A percentile compares a stretch with the other conserved stretches of the same genome.
phyloP scores from a whole-genome alignment of 1,139 yeast species.

The Saccharomyces hybrid region DNA sequence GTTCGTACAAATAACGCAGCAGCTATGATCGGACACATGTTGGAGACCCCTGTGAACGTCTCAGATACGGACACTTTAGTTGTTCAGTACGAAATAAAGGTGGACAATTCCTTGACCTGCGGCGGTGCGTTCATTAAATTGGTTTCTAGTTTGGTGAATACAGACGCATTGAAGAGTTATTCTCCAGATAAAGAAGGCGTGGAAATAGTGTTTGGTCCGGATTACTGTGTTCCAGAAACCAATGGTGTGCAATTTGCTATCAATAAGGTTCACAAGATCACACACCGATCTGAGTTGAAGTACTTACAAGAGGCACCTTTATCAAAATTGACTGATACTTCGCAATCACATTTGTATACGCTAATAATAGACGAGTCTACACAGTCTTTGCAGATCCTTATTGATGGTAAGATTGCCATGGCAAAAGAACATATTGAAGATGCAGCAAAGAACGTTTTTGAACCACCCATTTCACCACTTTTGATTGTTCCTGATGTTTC shows the following conservation, averaged over 20 bases:
- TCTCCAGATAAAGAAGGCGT: constrained; percentile 56
- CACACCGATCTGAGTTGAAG: constrained; percentile 60
- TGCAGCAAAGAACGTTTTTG: constrained; percentile 36
- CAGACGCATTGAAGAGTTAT: constrained; percentile 36
- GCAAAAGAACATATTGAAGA: constrained; percentile 59
- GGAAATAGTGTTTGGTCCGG: constrained; percentile 93
- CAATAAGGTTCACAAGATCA: constrained; percentile 47
- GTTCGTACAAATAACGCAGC: constrained; percentile 9
- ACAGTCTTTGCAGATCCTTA: constrained; percentile 68
- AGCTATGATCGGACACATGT: constrained; percentile 16
- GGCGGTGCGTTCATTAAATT: constrained; percentile 87
- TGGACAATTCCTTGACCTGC: constrained; percentile 68
- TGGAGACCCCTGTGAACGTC: constrained; percentile 15
- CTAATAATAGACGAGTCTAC: constrained; percentile 50
- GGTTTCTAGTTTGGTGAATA: constrained; percentile 40
- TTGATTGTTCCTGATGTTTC: constrained; percentile 51
- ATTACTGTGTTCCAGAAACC: constrained; percentile 64
- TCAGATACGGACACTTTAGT: constrained; percentile 59
- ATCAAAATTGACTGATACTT: constrained; percentile 43
- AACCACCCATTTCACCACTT: constrained; percentile 62
- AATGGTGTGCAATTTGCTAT: constrained; percentile 75
- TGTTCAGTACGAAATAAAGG: constrained; percentile 79
- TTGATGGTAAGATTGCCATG: constrained; percentile 66
- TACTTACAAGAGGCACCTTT: constrained; percentile 56
- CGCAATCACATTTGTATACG: constrained; percentile 62